Base-by-base conservation (phyloP, 768 basidiomycete genomes). In the Mycena galericulata region DNA sequence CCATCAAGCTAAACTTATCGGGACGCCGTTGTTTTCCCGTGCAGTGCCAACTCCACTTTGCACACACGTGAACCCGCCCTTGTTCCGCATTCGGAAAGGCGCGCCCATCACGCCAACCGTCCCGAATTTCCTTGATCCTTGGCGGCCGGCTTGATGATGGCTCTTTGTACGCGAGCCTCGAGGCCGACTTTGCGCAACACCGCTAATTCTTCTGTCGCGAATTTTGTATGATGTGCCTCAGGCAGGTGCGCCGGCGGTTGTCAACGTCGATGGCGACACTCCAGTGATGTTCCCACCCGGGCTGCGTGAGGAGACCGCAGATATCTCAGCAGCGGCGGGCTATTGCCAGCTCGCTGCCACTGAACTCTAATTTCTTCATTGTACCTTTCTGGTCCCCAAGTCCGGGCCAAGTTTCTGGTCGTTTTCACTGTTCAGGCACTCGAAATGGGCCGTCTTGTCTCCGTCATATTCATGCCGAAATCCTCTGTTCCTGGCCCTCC, bases 151-250 rank as follows among this genome's bases (percentile, higher is more conserved):
- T 46, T 38, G 12, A 24, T 60, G 57, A 60, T 66, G 57, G 47
- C 46, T 43, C 65, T 66, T 66, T 66, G 64, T 32, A 65, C 41
- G 55, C 64, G 58, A 66, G 65, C 65, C 57, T 66, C 56, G 65
- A 66, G 65, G 65, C 65, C 58, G 65, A 67, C 43, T 60, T 54
- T 50, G 58, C 56, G 49, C 65, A 45, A 45, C 53, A 56, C n/a
- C 32, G 38, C 24, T 56, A 57, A 36, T 38, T 30, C 36, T 47
- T 47, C 53, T 26, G 38, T 47, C 20, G 41, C 14, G 29, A 55
- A 61, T 62, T 54, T n/a, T 65, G 38, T 27, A 27, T 58, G 56
- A 65, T 60, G 26, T 15, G 15, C 30, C 15, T 32, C 34, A 6
- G 34, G 34, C 34, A 7, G 8, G 14, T 7, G 34, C 34, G 34